Percentiles rank a stretch among this genome's conserved stretches.
These are phyloP conservation scores for Chaetomiaceae sp. DNA, from an alignment of 2,329 filamentous ascomycete species.

Conservation along the genomic window DNA sequence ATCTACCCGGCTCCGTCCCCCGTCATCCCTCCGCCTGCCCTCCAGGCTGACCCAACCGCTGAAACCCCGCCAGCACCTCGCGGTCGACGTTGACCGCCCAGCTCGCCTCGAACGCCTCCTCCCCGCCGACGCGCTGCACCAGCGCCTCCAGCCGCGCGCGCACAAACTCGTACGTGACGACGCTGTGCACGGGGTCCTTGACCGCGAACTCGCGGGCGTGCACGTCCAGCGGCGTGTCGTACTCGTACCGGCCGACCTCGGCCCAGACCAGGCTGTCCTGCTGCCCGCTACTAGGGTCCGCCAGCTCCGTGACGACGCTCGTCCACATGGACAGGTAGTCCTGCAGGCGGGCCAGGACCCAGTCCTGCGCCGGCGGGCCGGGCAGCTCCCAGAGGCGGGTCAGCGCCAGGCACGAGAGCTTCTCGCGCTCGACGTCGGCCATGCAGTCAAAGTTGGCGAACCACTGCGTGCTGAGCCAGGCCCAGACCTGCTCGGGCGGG, in stretches of 20 bases:
- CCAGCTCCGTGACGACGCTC: slow-evolving; percentile 59
- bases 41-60: slow-evolving; percentile 28
- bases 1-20: background rate
- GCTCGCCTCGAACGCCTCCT: slow-evolving; percentile 58
- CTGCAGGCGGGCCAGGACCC: slow-evolving; percentile 58
- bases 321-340: slow-evolving; percentile 73
- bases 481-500: slow-evolving; percentile 47
- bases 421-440: slow-evolving; percentile 58
- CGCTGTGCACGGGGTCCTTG: slow-evolving; percentile 61
- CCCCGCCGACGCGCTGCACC: slow-evolving; percentile 56
- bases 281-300: slow-evolving; percentile 42
- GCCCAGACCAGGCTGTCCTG: slow-evolving; percentile 39
- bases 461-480: slow-evolving; percentile 57
- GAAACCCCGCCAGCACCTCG: slow-evolving; percentile 63
- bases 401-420: slow-evolving; percentile 66
- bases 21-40: background rate
- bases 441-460: slow-evolving; percentile 64
- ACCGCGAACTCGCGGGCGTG: slow-evolving; percentile 47
- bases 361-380: slow-evolving; percentile 48
- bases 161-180: slow-evolving; percentile 60
- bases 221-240: slow-evolving; percentile 50
- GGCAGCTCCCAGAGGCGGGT: slow-evolving; percentile 64
- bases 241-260: slow-evolving; percentile 36
- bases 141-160: slow-evolving; percentile 53
- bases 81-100: slow-evolving; percentile 71